These are phyloP conservation scores for Omphalotus olearius DNA, from an alignment of 1,284 basidiomycete genomes.

Conservation along the genomic window DNA sequence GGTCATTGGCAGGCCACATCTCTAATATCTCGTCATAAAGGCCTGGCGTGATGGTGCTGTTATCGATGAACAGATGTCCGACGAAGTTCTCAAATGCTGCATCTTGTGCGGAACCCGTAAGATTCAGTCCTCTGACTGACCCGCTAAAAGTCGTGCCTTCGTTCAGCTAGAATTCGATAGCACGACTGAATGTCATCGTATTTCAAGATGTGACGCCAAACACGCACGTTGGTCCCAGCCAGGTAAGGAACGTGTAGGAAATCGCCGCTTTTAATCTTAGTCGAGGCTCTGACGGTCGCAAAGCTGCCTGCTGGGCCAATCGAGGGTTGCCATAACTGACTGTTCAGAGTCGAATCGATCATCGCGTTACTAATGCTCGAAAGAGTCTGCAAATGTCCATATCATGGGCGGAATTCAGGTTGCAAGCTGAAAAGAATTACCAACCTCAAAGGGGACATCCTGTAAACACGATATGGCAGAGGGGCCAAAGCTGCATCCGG, in stretches of 20 bases:
- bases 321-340: constrained; percentile 55
- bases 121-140: constrained; percentile 30
- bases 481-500: constrained; percentile 39
- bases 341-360: constrained; percentile 41
- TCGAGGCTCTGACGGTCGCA: constrained; percentile 42
- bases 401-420: background rate
- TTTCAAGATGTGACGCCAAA: background rate
- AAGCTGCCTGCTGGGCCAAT: constrained; percentile 52
- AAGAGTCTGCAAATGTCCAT: constrained; percentile 30
- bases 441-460: constrained; percentile 43
- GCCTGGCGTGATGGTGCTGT: constrained; percentile 38
- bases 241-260: constrained; percentile 54
- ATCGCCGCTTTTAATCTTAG: constrained; percentile 40
- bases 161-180: constrained; percentile 34
- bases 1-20: constrained; percentile 46
- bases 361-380: constrained; percentile 43
- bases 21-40: constrained; percentile 33
- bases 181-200: background rate
- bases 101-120: constrained; percentile 33
- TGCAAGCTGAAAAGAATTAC: constrained; percentile 1
- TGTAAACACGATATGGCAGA: constrained; percentile 45
- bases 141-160: constrained; percentile 45
- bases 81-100: constrained; percentile 42
- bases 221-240: constrained; percentile 48
- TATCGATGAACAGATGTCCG: constrained; percentile 42